A percentile compares a stretch with the other conserved stretches of the same genome.
phyloP scores from a whole-genome alignment of 768 basidiomycete genomes.

The Gelatoporia subvermispora region DNA sequence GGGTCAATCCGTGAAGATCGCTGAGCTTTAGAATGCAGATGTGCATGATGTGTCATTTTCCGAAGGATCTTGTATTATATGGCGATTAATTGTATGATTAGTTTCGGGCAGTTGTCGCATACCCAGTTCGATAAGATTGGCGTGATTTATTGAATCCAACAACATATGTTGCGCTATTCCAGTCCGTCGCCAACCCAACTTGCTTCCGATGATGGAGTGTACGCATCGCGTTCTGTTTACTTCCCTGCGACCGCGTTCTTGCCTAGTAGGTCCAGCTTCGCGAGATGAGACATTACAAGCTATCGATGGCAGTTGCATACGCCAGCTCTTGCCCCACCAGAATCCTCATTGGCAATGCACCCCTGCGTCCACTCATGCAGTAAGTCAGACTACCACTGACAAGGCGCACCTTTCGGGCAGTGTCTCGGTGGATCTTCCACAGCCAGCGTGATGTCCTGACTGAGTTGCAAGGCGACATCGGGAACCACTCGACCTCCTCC shows the following conservation, averaged over 20 bases:
- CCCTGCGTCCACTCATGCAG: neutral
- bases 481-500: slow-evolving; percentile 13
- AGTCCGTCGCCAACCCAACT: too few species aligned
- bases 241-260: too few species aligned
- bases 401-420: neutral
- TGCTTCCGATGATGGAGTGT: too few species aligned
- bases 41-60: neutral
- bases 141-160: too few species aligned
- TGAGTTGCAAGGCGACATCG: neutral
- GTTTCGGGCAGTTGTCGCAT: neutral
- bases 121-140: too few species aligned
- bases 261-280: neutral
- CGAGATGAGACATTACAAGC: neutral
- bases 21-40: slow-evolving; percentile 8
- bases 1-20: slow-evolving; percentile 12
- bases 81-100: slow-evolving; percentile 2
- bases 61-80: neutral
- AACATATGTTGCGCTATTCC: too few species aligned
- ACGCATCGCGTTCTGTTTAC: too few species aligned
- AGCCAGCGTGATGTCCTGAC: neutral
- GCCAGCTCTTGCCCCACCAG: slow-evolving; percentile 10
- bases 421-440: slow-evolving; percentile 10
- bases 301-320: neutral
- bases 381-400: slow-evolving; percentile 3
- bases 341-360: neutral